Evolutionary conservation across 2,329 filamentous ascomycete genomes (phyloP), one percentile per base, ranked within the genome.

Genomic region (Aspergillus alliaceus): DNA sequence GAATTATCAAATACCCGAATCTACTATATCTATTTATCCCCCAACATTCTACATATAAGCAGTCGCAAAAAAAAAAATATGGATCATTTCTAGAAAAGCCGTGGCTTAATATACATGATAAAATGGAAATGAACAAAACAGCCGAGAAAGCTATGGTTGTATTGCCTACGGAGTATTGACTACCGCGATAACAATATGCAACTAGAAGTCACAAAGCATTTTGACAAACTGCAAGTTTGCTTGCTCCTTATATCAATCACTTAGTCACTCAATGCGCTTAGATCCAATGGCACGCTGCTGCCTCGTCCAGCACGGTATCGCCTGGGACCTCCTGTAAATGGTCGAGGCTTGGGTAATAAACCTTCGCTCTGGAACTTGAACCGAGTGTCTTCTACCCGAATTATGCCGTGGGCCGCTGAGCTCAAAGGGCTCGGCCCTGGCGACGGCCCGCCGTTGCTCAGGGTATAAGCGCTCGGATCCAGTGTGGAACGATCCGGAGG

Each of bases 221-320:
- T 20, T 7, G 12, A 32, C 15, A 32, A 48, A 9, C 44, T 20
- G 2, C 27, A 8, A 32, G 5, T n/a, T 2, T 18, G 7, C 15
- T 24, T 27, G 20, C 37, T 29, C n/a, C 12, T 7, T 39, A 42
- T 0, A 42, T 25, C 27, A 32, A 24, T 46, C n/a, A n/a, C 25
- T n/a, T 59, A 75, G 25, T 70, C 69, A 57, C 64, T 65, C 61
- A 75, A 64, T 47, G 70, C 69, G 56, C 62, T 85, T 70, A 99
- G 75, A 79, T 98, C 91, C 66, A 98, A 79, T 29, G 95, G 95
- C 64, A 98, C 93, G 79, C 90, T 97, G 77, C 92, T 97, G 31
- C 92, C 93, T 70, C 93, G 85, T 8, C 95, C 95, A 34, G 95
- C 95, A 61, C 93, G 83, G 75, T 98, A 99, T 71, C 86, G 86